Evolutionary conservation across 2,329 filamentous ascomycete genomes (phyloP).

Genomic region (Thermothelomyces thermophilus): DNA sequence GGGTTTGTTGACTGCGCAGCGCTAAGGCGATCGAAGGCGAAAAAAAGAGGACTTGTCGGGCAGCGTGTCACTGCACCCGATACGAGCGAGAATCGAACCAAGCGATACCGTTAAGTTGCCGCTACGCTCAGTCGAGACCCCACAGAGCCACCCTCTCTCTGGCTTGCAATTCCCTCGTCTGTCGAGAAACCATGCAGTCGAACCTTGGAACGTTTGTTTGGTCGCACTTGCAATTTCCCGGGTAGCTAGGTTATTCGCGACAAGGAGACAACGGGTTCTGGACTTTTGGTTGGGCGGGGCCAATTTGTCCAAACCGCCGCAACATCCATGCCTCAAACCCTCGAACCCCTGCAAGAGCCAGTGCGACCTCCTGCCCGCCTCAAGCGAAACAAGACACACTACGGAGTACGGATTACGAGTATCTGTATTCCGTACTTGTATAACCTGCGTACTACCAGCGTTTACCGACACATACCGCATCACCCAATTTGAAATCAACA

Average conservation of each 20-base stretch:
- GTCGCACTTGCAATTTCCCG: background rate
- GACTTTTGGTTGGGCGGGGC: slow-evolving; percentile 11
- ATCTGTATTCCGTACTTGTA: too few relatives aligned
- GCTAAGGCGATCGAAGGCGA: background rate
- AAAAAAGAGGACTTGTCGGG: background rate
- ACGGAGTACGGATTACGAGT: too few relatives aligned
- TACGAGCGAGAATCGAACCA: too few relatives aligned
- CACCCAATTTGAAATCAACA: background rate
- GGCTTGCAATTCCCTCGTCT: background rate
- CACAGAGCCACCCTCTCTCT: too few relatives aligned
- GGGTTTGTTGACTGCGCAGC: background rate
- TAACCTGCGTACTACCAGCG: too few relatives aligned
- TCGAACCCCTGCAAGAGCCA: slow-evolving; percentile 12
- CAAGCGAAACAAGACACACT: too few relatives aligned
- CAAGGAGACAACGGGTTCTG: slow-evolving; percentile 6
- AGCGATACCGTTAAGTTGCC: too few relatives aligned
- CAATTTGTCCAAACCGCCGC: background rate
- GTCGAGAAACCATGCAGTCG: background rate
- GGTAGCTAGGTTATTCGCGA: background rate
- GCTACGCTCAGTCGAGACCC: too few relatives aligned
- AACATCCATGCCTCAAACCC: slow-evolving; percentile 4
- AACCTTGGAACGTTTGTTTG: background rate
- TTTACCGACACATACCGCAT: background rate
- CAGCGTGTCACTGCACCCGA: slow-evolving; percentile 8
- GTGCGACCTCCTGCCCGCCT: background rate